phyloP scores from a whole-genome alignment of 805 yeast species.

The Maudiozyma bulderi region DNA sequence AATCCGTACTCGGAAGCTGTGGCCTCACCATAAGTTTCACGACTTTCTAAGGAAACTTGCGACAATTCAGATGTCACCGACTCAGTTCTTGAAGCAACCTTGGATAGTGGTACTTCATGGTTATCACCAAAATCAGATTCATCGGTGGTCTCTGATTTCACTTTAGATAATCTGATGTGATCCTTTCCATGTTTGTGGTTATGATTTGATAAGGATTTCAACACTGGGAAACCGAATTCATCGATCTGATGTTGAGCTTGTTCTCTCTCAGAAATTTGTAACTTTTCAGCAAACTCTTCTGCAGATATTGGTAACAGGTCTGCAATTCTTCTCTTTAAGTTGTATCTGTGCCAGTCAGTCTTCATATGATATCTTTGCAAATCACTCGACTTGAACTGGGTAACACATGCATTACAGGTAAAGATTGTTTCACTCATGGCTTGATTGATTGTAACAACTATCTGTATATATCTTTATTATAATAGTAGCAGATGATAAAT shows the following conservation, averaged over 20 bases:
- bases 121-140: not conserved
- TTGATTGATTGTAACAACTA: not conserved
- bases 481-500: too few relatives aligned
- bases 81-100: slow-evolving; percentile 44
- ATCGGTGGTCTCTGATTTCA: not conserved
- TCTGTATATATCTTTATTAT: too few relatives aligned
- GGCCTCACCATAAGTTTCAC: slow-evolving; percentile 32
- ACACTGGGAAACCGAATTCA: slow-evolving; percentile 32
- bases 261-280: slow-evolving; percentile 29
- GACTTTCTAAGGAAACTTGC: slow-evolving; percentile 31
- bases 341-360: slow-evolving; percentile 96
- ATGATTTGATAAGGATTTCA: slow-evolving; percentile 10
- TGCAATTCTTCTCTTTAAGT: slow-evolving; percentile 88
- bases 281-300: slow-evolving; percentile 35
- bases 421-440: slow-evolving; percentile 27
- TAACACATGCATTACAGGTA: slow-evolving; percentile 85
- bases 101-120: not conserved
- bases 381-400: slow-evolving; percentile 72
- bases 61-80: slow-evolving; percentile 48
- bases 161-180: not conserved
- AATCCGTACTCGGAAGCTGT: slow-evolving; percentile 43
- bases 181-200: not conserved
- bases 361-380: slow-evolving; percentile 90
- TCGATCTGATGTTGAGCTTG: slow-evolving; percentile 26
- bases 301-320: slow-evolving; percentile 63